Evolutionary conservation across 2,329 filamentous ascomycete species (phyloP).

Genomic region (Amesomyces nigricolor): DNA sequence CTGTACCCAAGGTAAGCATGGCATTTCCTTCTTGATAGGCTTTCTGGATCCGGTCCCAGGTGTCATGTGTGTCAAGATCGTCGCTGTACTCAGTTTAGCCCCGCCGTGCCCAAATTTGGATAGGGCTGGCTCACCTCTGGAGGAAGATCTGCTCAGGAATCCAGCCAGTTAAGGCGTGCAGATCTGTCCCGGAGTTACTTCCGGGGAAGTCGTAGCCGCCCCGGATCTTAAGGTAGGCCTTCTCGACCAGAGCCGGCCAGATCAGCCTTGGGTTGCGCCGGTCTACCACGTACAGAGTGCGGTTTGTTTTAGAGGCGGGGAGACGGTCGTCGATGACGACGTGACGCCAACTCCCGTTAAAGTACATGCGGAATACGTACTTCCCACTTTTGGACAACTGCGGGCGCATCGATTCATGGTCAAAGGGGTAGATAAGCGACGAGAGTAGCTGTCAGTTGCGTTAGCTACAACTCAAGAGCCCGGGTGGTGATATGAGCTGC

Average conservation of each 20-base stretch:
- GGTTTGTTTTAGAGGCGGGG: constrained; percentile 66
- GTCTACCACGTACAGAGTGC: constrained; percentile 82
- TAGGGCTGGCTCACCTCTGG: constrained; percentile 47
- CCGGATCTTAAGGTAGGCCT: constrained; percentile 90
- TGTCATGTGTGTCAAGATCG: constrained; percentile 66
- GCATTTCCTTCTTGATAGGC: constrained; percentile 75
- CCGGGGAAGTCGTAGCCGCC: constrained; percentile 97
- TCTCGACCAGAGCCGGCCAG: constrained; percentile 91
- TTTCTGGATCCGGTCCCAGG: constrained; percentile 72
- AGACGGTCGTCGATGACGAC: constrained; percentile 87
- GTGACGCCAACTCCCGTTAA: constrained; percentile 86
- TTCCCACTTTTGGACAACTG: constrained; percentile 71
- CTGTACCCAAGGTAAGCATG: constrained; percentile 84
- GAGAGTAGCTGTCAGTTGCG: constrained; percentile 56
- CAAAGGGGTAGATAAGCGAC: constrained; percentile 69
- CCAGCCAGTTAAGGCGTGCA: constrained; percentile 92
- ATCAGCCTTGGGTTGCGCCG: constrained; percentile 72
- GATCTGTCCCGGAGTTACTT: constrained; percentile 91
- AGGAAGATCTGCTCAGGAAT: constrained; percentile 93
- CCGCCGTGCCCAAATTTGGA: no score
- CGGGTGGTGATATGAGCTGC: constrained; percentile 9
- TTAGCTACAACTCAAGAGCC: constrained; percentile 2
- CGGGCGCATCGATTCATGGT: constrained; percentile 52
- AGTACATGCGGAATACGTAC: constrained; percentile 88
- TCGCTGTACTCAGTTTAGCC: constrained; percentile 46